Evolutionary conservation across 2,329 filamentous ascomycete species (phyloP).

Genomic region (Fusarium setosum): DNA sequence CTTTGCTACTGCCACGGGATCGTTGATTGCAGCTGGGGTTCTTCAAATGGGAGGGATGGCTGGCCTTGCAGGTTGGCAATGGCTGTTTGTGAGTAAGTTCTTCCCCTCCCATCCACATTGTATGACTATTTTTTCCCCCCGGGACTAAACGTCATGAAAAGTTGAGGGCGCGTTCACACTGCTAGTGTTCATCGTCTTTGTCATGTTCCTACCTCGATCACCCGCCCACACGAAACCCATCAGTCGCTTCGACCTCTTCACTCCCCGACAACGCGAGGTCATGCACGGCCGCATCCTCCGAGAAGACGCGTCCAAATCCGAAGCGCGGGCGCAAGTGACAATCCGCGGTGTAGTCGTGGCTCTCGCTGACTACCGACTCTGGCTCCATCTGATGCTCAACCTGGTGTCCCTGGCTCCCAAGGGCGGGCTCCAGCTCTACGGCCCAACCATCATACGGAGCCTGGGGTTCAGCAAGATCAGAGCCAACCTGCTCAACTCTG

Average conservation of each 20-base stretch:
- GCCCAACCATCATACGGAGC: constrained; percentile 32
- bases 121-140: accelerated
- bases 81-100: constrained; percentile 26
- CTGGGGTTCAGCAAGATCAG: constrained; percentile 39
- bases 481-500: constrained; percentile 37
- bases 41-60: constrained; percentile 31
- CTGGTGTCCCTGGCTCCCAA: constrained; percentile 38
- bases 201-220: constrained; percentile 26
- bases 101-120: accelerated
- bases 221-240: constrained; percentile 28
- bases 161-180: constrained; percentile 35
- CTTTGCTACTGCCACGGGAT: constrained; percentile 32
- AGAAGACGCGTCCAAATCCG: constrained; percentile 37
- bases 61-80: constrained; percentile 32
- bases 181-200: constrained; percentile 25
- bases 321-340: constrained; percentile 18
- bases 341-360: constrained; percentile 3
- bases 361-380: constrained; percentile 25
- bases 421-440: constrained; percentile 40
- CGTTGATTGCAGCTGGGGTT: constrained; percentile 25
- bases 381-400: constrained; percentile 35
- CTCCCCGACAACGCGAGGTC: constrained; percentile 24
- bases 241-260: constrained; percentile 31
- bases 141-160: neutral
- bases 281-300: constrained; percentile 25